Base-by-base conservation (phyloP, 2,329 filamentous ascomycete species). In the Sclerotinia subarctica region DNA sequence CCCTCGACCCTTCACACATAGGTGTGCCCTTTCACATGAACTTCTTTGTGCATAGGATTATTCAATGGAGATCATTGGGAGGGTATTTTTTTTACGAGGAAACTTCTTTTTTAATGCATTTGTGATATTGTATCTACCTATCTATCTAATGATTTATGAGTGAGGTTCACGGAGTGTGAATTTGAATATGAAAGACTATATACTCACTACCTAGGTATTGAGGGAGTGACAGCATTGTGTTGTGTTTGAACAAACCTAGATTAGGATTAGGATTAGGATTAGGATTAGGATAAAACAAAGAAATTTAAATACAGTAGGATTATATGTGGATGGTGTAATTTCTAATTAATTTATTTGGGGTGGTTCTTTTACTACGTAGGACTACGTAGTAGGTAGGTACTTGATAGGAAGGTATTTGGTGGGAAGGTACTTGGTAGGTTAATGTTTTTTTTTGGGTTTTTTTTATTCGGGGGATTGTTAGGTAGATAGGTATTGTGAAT, bases 31-130 rank as follows among this genome's bases (percentile, higher is more conserved):
- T 26, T 65, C 7, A 46, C 24, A 32, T 59, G 46, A 26, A 69
- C 68, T 68, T 71, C 71, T 68, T 68, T 70, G 69, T 70, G 67
- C 70, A 71, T 71, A 70, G 68, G 56, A 70, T 70, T 71, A 60
- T 56, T 51, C 52, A 60, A 67, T 66, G 63, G 57, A 64, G 66
- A 63, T 68, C 64, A 69, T 69, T 56, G 68, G 67, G 51, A 67
- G 66, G 49, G 44, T 60, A 63, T 53, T 38, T 62, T 56, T 56
- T 35, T 35, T 56, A 65, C 38, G 57, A 67, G 52, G n/a, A 60
- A 11, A 51, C 32, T 49, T 24, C 38, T 38, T 26, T 51, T 35
- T 49, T 62, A 35, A 62, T 49, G 58, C 58, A 49, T 35, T 60
- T 60, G 46, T 49, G 44, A 49, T 60, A 5, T 35, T 10, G 29